phyloP scores from a whole-genome alignment of 2,329 filamentous ascomycete species.

The Colletotrichum incanum region DNA sequence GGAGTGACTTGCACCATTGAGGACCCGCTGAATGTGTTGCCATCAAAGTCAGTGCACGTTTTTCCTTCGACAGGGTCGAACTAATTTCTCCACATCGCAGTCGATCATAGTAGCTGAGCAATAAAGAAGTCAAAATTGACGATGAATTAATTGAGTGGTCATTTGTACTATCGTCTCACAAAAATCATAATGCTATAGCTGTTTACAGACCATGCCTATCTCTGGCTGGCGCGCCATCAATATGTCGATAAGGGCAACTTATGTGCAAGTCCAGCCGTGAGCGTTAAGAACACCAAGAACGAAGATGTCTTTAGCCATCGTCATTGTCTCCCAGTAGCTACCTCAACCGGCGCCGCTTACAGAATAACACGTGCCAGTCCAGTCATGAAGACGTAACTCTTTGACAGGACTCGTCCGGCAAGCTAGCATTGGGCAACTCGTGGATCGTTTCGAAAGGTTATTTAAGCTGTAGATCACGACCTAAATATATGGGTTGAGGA shows the following conservation, averaged over 20 bases:
- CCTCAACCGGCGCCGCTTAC: too few species aligned
- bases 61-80: neutral
- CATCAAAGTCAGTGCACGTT: neutral
- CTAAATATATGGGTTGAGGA: conserved; percentile 21
- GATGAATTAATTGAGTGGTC: too few species aligned
- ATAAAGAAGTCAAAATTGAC: conserved; percentile 7
- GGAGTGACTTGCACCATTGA: neutral
- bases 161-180: neutral
- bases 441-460: conserved; percentile 5
- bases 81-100: neutral
- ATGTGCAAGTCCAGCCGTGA: neutral
- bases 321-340: neutral
- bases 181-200: neutral
- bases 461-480: conserved; percentile 8
- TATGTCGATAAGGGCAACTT: neutral
- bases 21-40: neutral
- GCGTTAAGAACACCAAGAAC: neutral
- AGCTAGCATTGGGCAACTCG: neutral
- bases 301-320: neutral
- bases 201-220: neutral
- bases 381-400: neutral
- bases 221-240: neutral
- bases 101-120: conserved; percentile 9
- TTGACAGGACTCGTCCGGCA: neutral
- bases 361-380: neutral